phyloP scores from a whole-genome alignment of 73 alveolate species.

The Uronychia binucleata region DNA sequence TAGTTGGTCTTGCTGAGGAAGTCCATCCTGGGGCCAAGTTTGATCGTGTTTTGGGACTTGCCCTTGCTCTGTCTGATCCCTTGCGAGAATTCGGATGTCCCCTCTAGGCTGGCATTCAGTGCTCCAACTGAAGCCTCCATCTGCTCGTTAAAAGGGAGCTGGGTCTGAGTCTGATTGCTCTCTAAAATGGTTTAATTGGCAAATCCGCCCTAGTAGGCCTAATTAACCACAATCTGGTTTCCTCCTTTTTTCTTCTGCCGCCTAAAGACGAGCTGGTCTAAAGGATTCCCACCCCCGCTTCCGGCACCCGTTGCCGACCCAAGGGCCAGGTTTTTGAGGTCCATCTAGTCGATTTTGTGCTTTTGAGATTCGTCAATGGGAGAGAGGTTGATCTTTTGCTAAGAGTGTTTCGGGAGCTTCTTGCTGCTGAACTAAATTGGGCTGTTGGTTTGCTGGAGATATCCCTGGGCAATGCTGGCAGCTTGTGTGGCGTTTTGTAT shows the following conservation, averaged over 20 bases:
- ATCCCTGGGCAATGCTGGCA: not conserved
- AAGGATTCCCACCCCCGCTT: not conserved
- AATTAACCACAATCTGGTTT: not conserved
- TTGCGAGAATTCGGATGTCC: not conserved
- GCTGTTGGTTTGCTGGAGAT: not conserved
- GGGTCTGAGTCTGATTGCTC: not conserved
- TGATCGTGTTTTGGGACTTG: not conserved
- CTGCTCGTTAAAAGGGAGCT: not conserved
- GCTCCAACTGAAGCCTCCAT: not conserved
- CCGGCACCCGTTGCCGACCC: not conserved
- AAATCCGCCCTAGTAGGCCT: not conserved
- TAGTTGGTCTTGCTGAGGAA: not conserved
- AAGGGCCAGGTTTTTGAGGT: not conserved
- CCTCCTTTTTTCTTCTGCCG: not conserved
- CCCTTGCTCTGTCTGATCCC: not conserved
- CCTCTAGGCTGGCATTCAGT: not conserved
- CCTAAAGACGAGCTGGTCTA: not conserved
- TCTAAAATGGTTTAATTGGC: not conserved
- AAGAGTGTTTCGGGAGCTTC: not conserved
- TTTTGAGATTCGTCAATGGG: not conserved
- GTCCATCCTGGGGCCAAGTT: not conserved
- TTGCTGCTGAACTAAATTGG: not conserved
- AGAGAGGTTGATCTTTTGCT: not conserved
- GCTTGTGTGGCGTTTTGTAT: too few species aligned
- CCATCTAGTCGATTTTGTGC: not conserved